Conservation (phyloP, 352 stramenopile species). For the Plasmopara muralis region DNA sequence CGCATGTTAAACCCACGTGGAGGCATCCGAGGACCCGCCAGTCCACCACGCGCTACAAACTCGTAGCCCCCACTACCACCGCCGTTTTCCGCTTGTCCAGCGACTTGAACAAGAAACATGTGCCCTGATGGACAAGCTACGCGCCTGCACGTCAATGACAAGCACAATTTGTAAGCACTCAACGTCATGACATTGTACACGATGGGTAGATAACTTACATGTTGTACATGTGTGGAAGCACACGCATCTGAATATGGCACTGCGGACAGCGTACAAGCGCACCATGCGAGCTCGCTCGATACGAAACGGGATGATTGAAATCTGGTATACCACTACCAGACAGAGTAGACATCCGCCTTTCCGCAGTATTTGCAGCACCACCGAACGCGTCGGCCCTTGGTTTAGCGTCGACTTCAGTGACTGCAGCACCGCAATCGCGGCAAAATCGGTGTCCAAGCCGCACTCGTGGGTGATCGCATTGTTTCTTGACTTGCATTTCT, state of each 20-base stretch:
- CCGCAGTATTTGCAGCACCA: slow-evolving; percentile 1
- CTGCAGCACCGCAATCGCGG: slow-evolving; percentile 55
- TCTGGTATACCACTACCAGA: slow-evolving; percentile 5
- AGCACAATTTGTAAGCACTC: slow-evolving; percentile 6
- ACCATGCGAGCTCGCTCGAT: slow-evolving; percentile 74
- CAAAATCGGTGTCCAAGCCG: slow-evolving; percentile 73
- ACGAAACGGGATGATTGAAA: slow-evolving; percentile 53
- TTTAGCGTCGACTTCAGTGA: slow-evolving; percentile 66
- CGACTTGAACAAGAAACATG: slow-evolving; percentile 84
- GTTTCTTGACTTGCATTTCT: slow-evolving; percentile 80
- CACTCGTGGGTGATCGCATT: slow-evolving; percentile 80
- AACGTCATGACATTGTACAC: background rate
- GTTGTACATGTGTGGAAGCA: slow-evolving; percentile 87
- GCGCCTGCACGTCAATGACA: slow-evolving; percentile 29
- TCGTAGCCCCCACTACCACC: slow-evolving; percentile 18
- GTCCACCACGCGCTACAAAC: slow-evolving; percentile 20
- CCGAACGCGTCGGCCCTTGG: slow-evolving; percentile 36
- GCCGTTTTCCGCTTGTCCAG: slow-evolving; percentile 27
- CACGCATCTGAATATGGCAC: slow-evolving; percentile 84
- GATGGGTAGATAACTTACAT: slow-evolving; percentile 38
- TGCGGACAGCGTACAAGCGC: slow-evolving; percentile 77
- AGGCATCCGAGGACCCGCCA: slow-evolving; percentile 16
- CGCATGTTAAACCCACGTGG: slow-evolving; percentile 38
- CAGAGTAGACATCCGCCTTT: slow-evolving; percentile 23
- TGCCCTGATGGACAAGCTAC: slow-evolving; percentile 77